These are phyloP conservation scores for Laetiporus sulphureus DNA, from an alignment of 1,284 basidiomycete genomes.

Conservation along the genomic window DNA sequence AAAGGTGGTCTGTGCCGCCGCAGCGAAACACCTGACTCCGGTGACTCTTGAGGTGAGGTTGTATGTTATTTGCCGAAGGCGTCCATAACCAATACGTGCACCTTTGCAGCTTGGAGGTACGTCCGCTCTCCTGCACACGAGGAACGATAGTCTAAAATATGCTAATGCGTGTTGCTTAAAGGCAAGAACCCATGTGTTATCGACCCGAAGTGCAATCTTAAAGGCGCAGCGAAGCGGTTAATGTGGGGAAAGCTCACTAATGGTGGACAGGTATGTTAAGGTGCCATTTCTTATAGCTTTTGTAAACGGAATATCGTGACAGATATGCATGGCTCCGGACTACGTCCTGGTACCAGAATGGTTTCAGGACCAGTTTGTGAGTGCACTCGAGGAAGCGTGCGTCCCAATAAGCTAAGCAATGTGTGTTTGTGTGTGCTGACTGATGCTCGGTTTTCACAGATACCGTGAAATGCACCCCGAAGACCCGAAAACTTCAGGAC, in stretches of 20 bases:
- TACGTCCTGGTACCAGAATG: slow-evolving; percentile 70
- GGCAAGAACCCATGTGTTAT: slow-evolving; percentile 82
- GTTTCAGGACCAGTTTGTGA: slow-evolving; percentile 58
- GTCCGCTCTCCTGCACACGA: no score
- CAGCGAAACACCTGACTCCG: slow-evolving; percentile 85
- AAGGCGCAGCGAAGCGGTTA: slow-evolving; percentile 55
- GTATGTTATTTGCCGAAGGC: no score
- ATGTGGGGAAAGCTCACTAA: slow-evolving; percentile 81
- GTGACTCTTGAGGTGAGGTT: slow-evolving; percentile 73
- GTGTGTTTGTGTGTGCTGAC: no score
- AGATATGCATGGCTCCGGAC: slow-evolving; percentile 65
- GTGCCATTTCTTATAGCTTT: slow-evolving; percentile 39
- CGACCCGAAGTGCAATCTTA: slow-evolving; percentile 60
- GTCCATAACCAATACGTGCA: no score
- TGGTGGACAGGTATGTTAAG: slow-evolving; percentile 61
- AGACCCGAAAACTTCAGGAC: slow-evolving; percentile 2
- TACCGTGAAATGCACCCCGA: slow-evolving; percentile 7
- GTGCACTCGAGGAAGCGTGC: slow-evolving; percentile 56
- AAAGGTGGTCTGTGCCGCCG: slow-evolving; percentile 73
- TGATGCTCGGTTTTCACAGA: no score
- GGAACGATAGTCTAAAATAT: no score
- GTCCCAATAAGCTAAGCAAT: no score
- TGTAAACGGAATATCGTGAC: no score
- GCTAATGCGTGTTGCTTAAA: no score
- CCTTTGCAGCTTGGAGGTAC: no score